A percentile compares a stretch with the other conserved stretches of the same genome.
Conservation (phyloP, 208 protist species). For the Leishmania aethiopica region DNA sequence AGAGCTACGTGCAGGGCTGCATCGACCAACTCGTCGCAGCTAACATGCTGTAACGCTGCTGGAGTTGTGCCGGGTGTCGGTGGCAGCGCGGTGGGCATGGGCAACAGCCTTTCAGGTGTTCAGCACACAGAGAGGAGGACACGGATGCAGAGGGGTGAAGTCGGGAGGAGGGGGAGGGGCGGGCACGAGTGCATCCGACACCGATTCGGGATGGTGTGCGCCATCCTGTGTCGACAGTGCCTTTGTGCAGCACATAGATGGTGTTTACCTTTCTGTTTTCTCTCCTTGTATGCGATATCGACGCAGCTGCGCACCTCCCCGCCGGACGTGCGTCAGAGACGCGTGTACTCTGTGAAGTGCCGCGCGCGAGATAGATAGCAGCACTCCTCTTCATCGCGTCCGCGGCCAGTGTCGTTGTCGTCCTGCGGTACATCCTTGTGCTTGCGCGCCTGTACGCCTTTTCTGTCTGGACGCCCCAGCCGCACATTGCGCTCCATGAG, state of each 20-base stretch:
- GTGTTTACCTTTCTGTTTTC: neutral
- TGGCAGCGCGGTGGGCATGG: neutral
- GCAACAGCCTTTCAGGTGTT: neutral
- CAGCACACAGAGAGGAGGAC: neutral
- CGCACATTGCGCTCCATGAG: neutral
- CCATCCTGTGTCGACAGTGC: neutral
- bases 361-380: neutral
- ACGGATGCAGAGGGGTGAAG: neutral
- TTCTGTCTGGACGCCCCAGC: neutral
- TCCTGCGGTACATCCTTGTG: neutral
- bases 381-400: neutral
- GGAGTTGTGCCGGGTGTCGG: neutral
- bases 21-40: slow-evolving; percentile 61
- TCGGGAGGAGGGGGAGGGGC: neutral
- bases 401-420: neutral
- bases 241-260: neutral
- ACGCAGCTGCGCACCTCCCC: neutral
- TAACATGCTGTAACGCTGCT: slow-evolving; percentile 16
- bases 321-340: neutral
- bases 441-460: too few species aligned
- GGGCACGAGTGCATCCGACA: neutral
- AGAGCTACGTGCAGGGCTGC: slow-evolving; percentile 67
- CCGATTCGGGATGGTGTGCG: too few species aligned
- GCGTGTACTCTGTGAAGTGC: neutral
- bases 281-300: neutral